phyloP scores from a whole-genome alignment of 1,284 basidiomycete species.

The Caloboletus firmus region DNA sequence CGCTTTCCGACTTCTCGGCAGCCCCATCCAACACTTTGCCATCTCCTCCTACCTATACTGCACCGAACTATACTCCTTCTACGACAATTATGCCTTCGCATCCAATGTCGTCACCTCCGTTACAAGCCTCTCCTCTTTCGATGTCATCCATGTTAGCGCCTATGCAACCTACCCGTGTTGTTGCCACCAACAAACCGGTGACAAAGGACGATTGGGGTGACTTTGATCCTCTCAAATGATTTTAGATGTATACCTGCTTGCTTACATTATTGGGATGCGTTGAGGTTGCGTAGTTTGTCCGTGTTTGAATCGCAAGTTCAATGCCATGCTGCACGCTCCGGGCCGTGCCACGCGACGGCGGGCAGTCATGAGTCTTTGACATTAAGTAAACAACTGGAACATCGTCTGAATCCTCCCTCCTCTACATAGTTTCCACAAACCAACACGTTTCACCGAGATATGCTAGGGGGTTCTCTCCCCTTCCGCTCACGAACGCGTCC shows the following conservation, averaged over 20 bases:
- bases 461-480: conserved; percentile 9
- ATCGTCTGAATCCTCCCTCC: not conserved
- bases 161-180: conserved; percentile 48
- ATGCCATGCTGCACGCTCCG: not conserved
- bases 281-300: conserved; percentile 19
- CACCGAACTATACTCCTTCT: conserved; percentile 22
- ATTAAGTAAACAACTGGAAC: not conserved
- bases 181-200: conserved; percentile 44
- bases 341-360: not conserved
- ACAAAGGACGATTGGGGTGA: conserved; percentile 72
- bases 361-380: conserved; percentile 9
- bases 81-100: conserved; percentile 23
- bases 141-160: conserved; percentile 59
- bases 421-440: not conserved
- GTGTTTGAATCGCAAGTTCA: conserved; percentile 23
- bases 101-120: conserved; percentile 37
- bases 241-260: conserved; percentile 4
- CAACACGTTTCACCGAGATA: not conserved
- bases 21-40: conserved; percentile 16
- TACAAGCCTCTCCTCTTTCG: conserved; percentile 39
- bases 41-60: conserved; percentile 11
- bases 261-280: not conserved
- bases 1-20: conserved; percentile 32
- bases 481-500: not conserved
- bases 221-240: conserved; percentile 62